A percentile compares a stretch with the other conserved stretches of the same genome.
Evolutionary conservation across 305 asterid genomes (phyloP).

Genomic region (Stenogyne calaminthoides): DNA sequence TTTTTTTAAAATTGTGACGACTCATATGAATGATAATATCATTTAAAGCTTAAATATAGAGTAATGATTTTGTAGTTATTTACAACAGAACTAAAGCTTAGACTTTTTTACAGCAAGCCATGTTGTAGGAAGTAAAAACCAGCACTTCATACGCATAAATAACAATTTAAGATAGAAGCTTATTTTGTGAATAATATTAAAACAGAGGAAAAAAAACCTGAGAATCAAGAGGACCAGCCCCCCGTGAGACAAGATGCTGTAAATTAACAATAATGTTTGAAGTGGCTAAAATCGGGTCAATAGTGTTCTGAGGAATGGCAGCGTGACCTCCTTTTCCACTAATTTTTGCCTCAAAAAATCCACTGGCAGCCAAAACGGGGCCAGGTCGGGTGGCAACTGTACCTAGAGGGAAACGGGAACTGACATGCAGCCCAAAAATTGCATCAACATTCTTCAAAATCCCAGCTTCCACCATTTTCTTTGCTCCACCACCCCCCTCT

Average conservation of each 20-base stretch:
- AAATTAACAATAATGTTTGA: slow-evolving; percentile 58
- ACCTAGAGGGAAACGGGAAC: slow-evolving; percentile 42
- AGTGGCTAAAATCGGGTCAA: slow-evolving; percentile 66
- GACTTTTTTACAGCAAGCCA: neutral
- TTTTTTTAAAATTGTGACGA: neutral
- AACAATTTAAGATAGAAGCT: neutral
- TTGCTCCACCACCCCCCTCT: slow-evolving; percentile 78
- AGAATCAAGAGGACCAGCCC: slow-evolving; percentile 76
- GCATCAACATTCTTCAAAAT: slow-evolving; percentile 56
- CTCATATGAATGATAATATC: neutral
- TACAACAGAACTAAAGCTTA: neutral
- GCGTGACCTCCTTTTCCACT: slow-evolving; percentile 82
- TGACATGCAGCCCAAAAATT: slow-evolving; percentile 60
- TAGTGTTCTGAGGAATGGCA: slow-evolving; percentile 64
- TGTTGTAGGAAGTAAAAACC: neutral
- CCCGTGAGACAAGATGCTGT: slow-evolving; percentile 73
- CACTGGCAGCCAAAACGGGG: slow-evolving; percentile 55
- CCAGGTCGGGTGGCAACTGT: slow-evolving; percentile 47
- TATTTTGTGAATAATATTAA: neutral
- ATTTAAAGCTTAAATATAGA: too few relatives aligned
- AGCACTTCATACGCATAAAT: neutral
- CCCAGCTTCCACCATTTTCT: slow-evolving; percentile 60
- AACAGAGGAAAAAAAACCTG: slow-evolving; percentile 40
- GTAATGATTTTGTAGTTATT: too few relatives aligned
- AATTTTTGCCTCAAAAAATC: slow-evolving; percentile 61